Conservation (phyloP, 2,329 filamentous ascomycete species). For the Dendryphion nanum region DNA sequence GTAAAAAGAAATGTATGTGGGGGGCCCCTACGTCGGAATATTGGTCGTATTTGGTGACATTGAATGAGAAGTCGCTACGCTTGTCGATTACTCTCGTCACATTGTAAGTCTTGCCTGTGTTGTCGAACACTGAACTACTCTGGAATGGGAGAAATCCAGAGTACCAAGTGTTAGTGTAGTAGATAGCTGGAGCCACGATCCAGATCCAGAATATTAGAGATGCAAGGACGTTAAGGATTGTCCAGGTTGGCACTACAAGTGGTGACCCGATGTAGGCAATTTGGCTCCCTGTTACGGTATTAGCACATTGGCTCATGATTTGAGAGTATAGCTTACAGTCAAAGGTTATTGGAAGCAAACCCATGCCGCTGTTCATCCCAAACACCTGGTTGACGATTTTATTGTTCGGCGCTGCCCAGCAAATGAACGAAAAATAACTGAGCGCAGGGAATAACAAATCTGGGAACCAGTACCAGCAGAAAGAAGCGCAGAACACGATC, state of each 20-base stretch:
- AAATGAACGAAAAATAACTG: constrained; percentile 67
- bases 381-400: constrained; percentile 71
- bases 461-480: constrained; percentile 46
- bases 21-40: constrained; percentile 21
- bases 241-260: constrained; percentile 28
- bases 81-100: constrained; percentile 28
- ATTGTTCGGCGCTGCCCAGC: constrained; percentile 61
- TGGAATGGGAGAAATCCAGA: constrained; percentile 37
- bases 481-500: constrained; percentile 56
- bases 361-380: constrained; percentile 66
- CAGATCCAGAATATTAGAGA: constrained; percentile 31
- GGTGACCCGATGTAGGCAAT: constrained; percentile 24
- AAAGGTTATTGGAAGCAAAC: constrained; percentile 69
- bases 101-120: constrained; percentile 34
- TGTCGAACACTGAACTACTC: constrained; percentile 34
- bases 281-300: background rate
- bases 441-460: constrained; percentile 68
- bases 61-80: constrained; percentile 32
- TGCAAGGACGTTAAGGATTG: constrained; percentile 32
- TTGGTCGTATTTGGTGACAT: constrained; percentile 27
- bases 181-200: constrained; percentile 32
- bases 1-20: no score
- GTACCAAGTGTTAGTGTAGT: constrained; percentile 31
- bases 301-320: no score
- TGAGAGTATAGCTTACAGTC: constrained; percentile 53